Conservation (phyloP, 257 asterid genomes). For the Solanum piurae region DNA sequence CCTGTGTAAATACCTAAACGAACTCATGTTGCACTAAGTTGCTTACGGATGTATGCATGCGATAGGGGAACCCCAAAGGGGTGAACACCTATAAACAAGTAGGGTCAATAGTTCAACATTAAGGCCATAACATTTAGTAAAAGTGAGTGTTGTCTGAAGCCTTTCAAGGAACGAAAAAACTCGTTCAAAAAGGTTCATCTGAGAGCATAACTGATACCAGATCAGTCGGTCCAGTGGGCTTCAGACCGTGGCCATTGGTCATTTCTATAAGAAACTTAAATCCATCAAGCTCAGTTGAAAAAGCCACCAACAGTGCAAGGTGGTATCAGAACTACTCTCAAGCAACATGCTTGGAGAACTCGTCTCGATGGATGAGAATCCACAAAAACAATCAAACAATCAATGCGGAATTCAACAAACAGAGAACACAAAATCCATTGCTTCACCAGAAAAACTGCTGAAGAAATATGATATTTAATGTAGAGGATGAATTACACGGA, state of each 20-base stretch:
- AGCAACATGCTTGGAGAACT: background rate
- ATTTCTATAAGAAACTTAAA: constrained; percentile 9
- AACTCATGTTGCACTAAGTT: background rate
- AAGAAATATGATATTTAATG: background rate
- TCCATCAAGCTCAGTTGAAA: background rate
- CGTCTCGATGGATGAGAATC: background rate
- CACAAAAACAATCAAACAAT: background rate
- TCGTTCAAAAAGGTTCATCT: constrained; percentile 30
- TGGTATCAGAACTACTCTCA: background rate
- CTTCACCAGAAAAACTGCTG: background rate
- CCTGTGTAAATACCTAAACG: background rate
- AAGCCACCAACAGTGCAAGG: background rate
- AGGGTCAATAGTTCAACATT: background rate
- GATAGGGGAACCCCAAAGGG: background rate
- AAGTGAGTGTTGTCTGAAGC: constrained; percentile 20
- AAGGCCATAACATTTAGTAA: background rate
- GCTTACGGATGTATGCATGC: background rate
- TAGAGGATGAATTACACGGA: background rate
- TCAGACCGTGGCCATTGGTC: constrained; percentile 14
- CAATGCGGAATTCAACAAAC: background rate
- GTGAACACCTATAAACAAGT: background rate
- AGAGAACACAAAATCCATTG: background rate
- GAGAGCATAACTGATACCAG: background rate
- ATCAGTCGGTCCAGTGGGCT: background rate
- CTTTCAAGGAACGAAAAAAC: constrained; percentile 39